Percentiles rank a stretch among this genome's conserved stretches.
Conservation (phyloP, 257 asterid species). For the Solanum microdontum region DNA sequence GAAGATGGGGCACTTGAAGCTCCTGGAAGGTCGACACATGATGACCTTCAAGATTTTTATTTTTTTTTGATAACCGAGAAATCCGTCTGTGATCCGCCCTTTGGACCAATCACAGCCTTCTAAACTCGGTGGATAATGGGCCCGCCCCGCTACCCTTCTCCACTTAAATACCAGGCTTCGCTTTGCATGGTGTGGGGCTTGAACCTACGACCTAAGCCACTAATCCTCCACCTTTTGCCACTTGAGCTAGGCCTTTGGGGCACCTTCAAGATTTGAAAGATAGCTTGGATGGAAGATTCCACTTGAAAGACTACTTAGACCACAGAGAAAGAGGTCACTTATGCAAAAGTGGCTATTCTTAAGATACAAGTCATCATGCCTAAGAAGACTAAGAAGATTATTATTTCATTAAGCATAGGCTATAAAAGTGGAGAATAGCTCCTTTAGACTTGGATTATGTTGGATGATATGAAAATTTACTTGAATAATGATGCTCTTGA, state of each 20-base stretch:
- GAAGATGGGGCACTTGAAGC: neutral
- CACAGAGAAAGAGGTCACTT: neutral
- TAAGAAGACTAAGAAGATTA: neutral
- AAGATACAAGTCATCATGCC: neutral
- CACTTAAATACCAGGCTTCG: too few relatives aligned
- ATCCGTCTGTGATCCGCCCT: too few relatives aligned
- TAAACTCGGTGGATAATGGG: too few relatives aligned
- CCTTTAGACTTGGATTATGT: neutral
- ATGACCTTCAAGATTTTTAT: neutral
- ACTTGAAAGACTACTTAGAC: neutral
- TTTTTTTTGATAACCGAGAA: too few relatives aligned
- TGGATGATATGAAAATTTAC: neutral
- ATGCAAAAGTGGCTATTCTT: neutral
- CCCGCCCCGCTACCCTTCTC: too few relatives aligned
- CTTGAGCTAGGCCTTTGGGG: too few relatives aligned
- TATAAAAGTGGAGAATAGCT: neutral
- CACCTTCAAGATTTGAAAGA: neutral
- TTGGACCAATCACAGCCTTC: too few relatives aligned
- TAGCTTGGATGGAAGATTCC: neutral
- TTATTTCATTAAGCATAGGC: neutral
- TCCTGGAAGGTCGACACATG: neutral
- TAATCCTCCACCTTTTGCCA: too few relatives aligned
- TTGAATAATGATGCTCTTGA: neutral
- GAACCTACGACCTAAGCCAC: too few relatives aligned
- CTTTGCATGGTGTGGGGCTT: too few relatives aligned